Evolutionary conservation across 2,329 filamentous ascomycete species (phyloP).

Genomic region (Ophiocordyceps robertsii): DNA sequence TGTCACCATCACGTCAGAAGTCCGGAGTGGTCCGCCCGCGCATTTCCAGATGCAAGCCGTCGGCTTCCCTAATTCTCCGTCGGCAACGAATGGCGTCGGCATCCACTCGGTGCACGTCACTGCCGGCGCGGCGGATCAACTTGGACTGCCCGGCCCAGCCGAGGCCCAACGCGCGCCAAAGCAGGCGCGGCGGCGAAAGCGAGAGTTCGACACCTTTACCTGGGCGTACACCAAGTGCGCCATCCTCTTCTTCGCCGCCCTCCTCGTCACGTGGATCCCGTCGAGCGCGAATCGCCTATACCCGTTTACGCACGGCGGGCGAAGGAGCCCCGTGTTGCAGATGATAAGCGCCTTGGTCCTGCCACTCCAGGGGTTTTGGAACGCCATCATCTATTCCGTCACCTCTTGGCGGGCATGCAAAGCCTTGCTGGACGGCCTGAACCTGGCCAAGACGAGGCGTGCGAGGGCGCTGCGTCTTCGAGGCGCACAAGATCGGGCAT

Average conservation of each 20-base stretch:
- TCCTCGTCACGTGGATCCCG: slow-evolving; percentile 63
- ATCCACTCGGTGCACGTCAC: slow-evolving; percentile 39
- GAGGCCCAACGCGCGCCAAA: slow-evolving; percentile 11
- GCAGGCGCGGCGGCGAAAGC: slow-evolving; percentile 21
- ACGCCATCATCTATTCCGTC: slow-evolving; percentile 60
- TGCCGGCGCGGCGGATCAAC: slow-evolving; percentile 15
- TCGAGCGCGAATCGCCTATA: slow-evolving; percentile 68
- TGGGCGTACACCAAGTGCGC: slow-evolving; percentile 60
- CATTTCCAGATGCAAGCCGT: slow-evolving; percentile 12
- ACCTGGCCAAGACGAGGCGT: slow-evolving; percentile 7
- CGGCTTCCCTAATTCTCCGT: slow-evolving; percentile 4
- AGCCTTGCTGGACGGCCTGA: slow-evolving; percentile 26
- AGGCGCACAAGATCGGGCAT: too few species aligned
- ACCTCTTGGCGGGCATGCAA: slow-evolving; percentile 55
- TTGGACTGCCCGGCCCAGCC: slow-evolving; percentile 10
- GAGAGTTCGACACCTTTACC: slow-evolving; percentile 47
- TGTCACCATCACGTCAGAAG: slow-evolving; percentile 47
- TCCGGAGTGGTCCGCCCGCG: slow-evolving; percentile 5
- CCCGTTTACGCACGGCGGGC: slow-evolving; percentile 43
- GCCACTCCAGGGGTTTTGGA: slow-evolving; percentile 77
- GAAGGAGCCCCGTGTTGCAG: slow-evolving; percentile 45
- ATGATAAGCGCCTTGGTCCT: slow-evolving; percentile 62
- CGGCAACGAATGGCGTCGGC: slow-evolving; percentile 6
- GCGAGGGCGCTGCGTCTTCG: too few species aligned
- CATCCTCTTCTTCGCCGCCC: slow-evolving; percentile 56